Percentiles rank a stretch among this genome's conserved stretches.
Evolutionary conservation across 371 early-diverging fungal genomes (phyloP).

Genomic region (Dichotomocladium elegans): DNA sequence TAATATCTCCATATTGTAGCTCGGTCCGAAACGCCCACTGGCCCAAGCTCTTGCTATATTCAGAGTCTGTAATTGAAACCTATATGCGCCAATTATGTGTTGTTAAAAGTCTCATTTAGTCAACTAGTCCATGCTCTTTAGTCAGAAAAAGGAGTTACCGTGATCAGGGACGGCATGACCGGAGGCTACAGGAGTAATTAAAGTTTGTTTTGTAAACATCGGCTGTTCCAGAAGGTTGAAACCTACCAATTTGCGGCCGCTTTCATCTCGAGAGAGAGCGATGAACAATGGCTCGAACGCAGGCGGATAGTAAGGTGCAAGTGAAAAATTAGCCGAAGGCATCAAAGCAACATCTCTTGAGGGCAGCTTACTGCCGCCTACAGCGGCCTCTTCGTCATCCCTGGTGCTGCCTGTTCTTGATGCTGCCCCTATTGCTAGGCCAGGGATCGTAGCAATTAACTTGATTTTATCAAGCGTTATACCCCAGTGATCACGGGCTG

Average conservation of each 20-base stretch:
- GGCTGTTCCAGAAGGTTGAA: no score
- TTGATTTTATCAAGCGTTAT: constrained; percentile 43
- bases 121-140: not conserved
- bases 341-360: constrained; percentile 3
- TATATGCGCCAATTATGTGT: not conserved
- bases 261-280: constrained; percentile 29
- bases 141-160: constrained; percentile 18
- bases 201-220: no score
- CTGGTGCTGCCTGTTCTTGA: no score
- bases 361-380: not conserved
- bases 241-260: constrained; percentile 34
- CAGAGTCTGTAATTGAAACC: constrained; percentile 57
- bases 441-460: constrained; percentile 32
- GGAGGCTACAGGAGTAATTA: constrained; percentile 33
- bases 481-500: constrained; percentile 33
- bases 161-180: constrained; percentile 36
- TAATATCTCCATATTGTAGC: constrained; percentile 74
- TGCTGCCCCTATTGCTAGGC: no score
- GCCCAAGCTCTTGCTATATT: constrained; percentile 30
- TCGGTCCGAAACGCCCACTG: constrained; percentile 67
- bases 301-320: constrained; percentile 38
- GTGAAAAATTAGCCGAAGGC: not conserved
- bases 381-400: not conserved
- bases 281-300: constrained; percentile 40
- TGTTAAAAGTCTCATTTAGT: constrained; percentile 2